Evolutionary conservation across 2,329 filamentous ascomycete species (phyloP), one percentile per base, ranked within the genome.

Genomic region (Albophoma yamanashiensis): DNA sequence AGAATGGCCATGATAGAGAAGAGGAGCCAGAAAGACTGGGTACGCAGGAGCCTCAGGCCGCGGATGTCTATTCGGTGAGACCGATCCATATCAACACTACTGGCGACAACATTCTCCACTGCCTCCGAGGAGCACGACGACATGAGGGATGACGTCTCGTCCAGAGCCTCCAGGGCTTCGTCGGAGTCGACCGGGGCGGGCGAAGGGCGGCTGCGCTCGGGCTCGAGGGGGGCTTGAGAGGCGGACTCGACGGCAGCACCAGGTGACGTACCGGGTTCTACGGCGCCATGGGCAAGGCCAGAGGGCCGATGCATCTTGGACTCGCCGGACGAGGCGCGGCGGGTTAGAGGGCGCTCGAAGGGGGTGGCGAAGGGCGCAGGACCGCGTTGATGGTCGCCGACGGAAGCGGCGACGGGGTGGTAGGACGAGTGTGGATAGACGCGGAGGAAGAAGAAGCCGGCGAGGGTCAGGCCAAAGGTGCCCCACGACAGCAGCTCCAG

Each of bases 1-100:
- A 97, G 79, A n/a, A 97, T 83, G 45, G 88, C 92, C 82, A 99
- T 90, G 65, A 96, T 86, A 60, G 83, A 74, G 73, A 95, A 97
- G 36, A 96, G 76, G 69, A 95, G 89, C 92, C 92, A 97, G 74
- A 97, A 99, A 65, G 95, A 89, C 56, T 86, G 68, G 62, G 82
- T 85, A 58, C 78, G 79, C 39, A 96, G 76, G 70, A 99, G 80
- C 20, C 82, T 81, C 69, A 91, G 78, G 64, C 94, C 94, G 71
- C 93, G 90, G 70, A 97, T 89, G 85, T 97, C 94, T 91, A 89
- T 75, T 81, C 87, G 86, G 76, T 88, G 88, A 79, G 86, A 88
- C 79, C 86, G 84, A 79, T 86, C 80, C 74, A 85, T 80, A 83
- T 88, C 83, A 83, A 88, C 80, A 79, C 79, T 83, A 75, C 77